Evolutionary conservation across 345 rosid species (phyloP).

Genomic region (Isatis tinctoria): DNA sequence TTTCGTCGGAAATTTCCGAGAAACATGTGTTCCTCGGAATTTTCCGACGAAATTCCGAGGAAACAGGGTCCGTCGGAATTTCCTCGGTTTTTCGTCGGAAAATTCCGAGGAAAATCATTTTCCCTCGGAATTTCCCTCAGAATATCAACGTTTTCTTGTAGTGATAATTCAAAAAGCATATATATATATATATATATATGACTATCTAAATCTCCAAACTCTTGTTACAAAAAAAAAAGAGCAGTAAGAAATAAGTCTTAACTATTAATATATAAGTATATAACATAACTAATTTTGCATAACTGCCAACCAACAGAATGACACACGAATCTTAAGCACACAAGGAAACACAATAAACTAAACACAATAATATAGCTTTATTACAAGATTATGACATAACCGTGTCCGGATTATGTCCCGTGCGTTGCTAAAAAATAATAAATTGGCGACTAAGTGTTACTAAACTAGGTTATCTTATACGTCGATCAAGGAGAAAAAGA

Average conservation of each 20-base stretch:
- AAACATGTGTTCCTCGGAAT: too few species aligned
- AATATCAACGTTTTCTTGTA: too few species aligned
- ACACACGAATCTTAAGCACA: constrained; percentile 14
- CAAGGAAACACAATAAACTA: constrained; percentile 22
- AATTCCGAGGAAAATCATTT: too few species aligned
- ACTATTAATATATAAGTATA: neutral
- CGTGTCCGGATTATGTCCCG: neutral
- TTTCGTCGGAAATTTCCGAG: too few species aligned
- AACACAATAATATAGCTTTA: neutral
- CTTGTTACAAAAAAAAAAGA: neutral
- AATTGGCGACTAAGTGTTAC: constrained; percentile 8
- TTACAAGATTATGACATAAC: constrained; percentile 24
- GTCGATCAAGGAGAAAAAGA: constrained; percentile 20
- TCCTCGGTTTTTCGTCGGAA: too few species aligned
- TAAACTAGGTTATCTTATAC: constrained; percentile 29
- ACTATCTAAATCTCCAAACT: neutral
- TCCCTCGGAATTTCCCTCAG: too few species aligned
- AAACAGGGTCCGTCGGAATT: too few species aligned
- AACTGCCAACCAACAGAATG: constrained; percentile 23
- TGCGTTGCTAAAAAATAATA: neutral
- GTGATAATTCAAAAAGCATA: too few species aligned
- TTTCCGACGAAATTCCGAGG: too few species aligned
- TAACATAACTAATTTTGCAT: neutral
- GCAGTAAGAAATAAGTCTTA: neutral
- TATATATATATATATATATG: too few species aligned